Percentiles rank a stretch among this genome's conserved stretches.
Conservation (phyloP, 441 rosid species). For the Erodium texanum region DNA sequence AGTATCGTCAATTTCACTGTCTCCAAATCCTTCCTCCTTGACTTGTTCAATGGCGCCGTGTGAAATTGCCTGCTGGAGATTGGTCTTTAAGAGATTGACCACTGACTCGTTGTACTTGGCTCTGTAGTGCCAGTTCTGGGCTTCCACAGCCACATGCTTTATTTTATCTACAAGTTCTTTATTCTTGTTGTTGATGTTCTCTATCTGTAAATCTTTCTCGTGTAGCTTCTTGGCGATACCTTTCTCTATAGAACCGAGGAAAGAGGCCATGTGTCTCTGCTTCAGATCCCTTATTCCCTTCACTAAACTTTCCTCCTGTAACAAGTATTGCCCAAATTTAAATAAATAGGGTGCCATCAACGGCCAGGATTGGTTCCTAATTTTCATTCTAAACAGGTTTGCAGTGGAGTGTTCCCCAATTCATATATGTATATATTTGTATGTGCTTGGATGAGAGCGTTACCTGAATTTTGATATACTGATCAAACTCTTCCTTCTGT, state of each 20-base stretch:
- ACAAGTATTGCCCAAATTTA: background rate
- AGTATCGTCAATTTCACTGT: constrained; percentile 64
- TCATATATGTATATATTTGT: background rate
- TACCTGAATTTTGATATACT: constrained; percentile 59
- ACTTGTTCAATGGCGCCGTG: constrained; percentile 51
- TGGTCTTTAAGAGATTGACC: constrained; percentile 47
- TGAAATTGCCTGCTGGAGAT: constrained; percentile 60
- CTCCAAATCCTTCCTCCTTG: constrained; percentile 66
- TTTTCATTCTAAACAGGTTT: too few species aligned
- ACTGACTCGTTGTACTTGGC: constrained; percentile 69
- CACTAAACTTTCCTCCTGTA: constrained; percentile 51
- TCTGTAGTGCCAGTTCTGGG: constrained; percentile 67
- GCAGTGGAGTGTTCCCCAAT: too few species aligned
- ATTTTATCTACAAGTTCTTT: constrained; percentile 55
- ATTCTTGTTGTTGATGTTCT: constrained; percentile 58
- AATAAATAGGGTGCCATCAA: too few species aligned
- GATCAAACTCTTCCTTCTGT: too few species aligned
- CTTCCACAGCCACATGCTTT: constrained; percentile 51
- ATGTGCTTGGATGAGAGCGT: background rate
- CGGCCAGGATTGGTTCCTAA: too few species aligned
- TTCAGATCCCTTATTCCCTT: constrained; percentile 62
- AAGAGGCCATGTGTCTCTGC: constrained; percentile 54
- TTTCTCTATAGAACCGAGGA: constrained; percentile 56
- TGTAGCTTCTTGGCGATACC: constrained; percentile 50
- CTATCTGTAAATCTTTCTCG: constrained; percentile 67